Percentiles rank a stretch among this genome's conserved stretches.
These are phyloP conservation scores for Trematosphaeria pertusa DNA, from an alignment of 2,329 filamentous ascomycete genomes.

Conservation along the genomic window DNA sequence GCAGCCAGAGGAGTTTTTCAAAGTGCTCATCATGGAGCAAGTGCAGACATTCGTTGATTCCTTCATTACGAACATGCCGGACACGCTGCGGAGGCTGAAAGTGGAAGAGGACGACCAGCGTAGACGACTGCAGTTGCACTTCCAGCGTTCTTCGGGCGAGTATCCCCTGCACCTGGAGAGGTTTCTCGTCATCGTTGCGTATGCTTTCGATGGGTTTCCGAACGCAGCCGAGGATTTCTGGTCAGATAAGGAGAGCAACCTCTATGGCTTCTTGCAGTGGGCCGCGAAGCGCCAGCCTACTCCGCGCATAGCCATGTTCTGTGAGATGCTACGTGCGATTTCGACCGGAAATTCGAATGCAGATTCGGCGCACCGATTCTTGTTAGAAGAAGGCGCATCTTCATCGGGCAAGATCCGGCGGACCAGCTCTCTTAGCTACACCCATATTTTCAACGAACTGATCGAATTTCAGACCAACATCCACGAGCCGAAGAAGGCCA, in stretches of 20 bases:
- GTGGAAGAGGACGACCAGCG: constrained; percentile 89
- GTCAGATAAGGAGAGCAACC: constrained; percentile 88
- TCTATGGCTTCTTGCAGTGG: constrained; percentile 96
- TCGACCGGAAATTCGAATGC: constrained; percentile 84
- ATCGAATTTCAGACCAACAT: constrained; percentile 82
- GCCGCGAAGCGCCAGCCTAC: constrained; percentile 94
- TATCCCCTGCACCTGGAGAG: constrained; percentile 73
- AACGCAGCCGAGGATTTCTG: constrained; percentile 90
- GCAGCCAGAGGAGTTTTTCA: constrained; percentile 75
- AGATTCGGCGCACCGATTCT: constrained; percentile 83
- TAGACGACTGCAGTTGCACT: constrained; percentile 53
- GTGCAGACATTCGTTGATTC: constrained; percentile 88
- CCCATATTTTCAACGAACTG: constrained; percentile 89
- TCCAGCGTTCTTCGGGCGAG: constrained; percentile 59
- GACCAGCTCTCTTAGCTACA: constrained; percentile 87
- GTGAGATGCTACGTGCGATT: constrained; percentile 91
- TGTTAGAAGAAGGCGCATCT: constrained; percentile 78
- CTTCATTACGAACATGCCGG: constrained; percentile 94
- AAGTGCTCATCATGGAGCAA: constrained; percentile 75
- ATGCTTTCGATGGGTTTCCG: constrained; percentile 83
- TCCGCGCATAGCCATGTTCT: constrained; percentile 94
- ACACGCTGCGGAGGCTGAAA: constrained; percentile 84
- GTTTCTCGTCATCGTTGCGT: constrained; percentile 90
- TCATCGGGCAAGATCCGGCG: constrained; percentile 80
- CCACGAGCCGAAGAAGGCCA: constrained; percentile 72